Conservation (phyloP, 2,329 filamentous ascomycete species). For the Fusarium begoniae region DNA sequence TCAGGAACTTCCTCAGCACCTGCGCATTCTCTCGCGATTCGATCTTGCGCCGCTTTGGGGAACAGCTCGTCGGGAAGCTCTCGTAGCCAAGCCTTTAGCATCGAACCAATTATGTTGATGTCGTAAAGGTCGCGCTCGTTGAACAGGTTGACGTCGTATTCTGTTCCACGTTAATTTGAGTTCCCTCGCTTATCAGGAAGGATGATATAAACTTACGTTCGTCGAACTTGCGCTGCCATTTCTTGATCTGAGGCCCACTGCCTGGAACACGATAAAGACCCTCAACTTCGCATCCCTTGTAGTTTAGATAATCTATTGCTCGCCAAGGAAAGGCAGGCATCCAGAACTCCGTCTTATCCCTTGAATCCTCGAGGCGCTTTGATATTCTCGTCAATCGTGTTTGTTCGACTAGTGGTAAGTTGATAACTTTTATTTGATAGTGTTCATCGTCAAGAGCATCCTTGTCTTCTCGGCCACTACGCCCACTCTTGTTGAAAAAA, state of each 20-base stretch:
- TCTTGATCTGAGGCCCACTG: slow-evolving; percentile 88
- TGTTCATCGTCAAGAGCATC: slow-evolving; percentile 81
- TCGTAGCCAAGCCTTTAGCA: slow-evolving; percentile 96
- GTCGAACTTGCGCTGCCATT: slow-evolving; percentile 93
- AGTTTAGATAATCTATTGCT: slow-evolving; percentile 95
- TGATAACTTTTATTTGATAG: slow-evolving; percentile 86
- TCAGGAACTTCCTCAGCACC: slow-evolving; percentile 84
- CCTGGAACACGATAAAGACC: slow-evolving; percentile 93
- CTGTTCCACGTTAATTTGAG: slow-evolving; percentile 52
- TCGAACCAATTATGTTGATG: slow-evolving; percentile 94
- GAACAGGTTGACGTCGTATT: slow-evolving; percentile 90
- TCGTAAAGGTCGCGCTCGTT: slow-evolving; percentile 89
- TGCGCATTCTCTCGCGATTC: slow-evolving; percentile 80
- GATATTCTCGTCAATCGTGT: slow-evolving; percentile 92
- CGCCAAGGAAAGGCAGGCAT: slow-evolving; percentile 97
- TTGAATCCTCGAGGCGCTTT: slow-evolving; percentile 84
- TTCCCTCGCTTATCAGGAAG: background rate
- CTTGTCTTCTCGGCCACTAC: slow-evolving; percentile 74
- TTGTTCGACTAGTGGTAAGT: slow-evolving; percentile 85
- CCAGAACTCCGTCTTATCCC: slow-evolving; percentile 98
- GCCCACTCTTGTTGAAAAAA: slow-evolving; percentile 80
- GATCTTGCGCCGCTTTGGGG: slow-evolving; percentile 82
- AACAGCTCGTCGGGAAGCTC: slow-evolving; percentile 95
- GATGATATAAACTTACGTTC: slow-evolving; percentile 65
- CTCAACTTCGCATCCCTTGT: slow-evolving; percentile 92